Evolutionary conservation across 192 early-diverging fungal species (phyloP).

Genomic region (Umbelopsis vinacea): DNA sequence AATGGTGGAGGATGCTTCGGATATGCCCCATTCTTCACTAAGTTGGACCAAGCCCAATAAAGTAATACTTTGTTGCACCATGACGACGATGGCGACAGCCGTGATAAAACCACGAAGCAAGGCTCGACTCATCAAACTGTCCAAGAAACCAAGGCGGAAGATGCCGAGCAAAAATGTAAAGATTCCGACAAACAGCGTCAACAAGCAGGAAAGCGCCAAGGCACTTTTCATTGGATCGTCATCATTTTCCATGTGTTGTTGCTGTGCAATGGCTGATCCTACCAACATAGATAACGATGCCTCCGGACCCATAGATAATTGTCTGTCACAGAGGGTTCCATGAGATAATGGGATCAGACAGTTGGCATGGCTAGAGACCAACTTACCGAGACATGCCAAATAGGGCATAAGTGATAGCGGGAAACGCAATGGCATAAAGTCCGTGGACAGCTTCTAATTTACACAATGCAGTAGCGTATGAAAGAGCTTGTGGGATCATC

Average conservation of each 20-base stretch:
- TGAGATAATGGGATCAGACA: not conserved
- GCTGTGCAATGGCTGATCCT: slow-evolving; percentile 62
- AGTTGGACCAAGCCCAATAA: slow-evolving; percentile 67
- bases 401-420: slow-evolving; percentile 83
- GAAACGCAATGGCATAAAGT: slow-evolving; percentile 85
- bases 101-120: slow-evolving; percentile 95
- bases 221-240: slow-evolving; percentile 52
- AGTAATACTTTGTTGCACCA: slow-evolving; percentile 84
- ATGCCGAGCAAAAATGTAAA: slow-evolving; percentile 94
- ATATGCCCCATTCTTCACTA: slow-evolving; percentile 49
- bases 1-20: slow-evolving; percentile 78
- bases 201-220: slow-evolving; percentile 67
- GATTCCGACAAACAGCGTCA: slow-evolving; percentile 89
- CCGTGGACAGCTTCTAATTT: slow-evolving; percentile 88
- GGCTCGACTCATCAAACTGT: slow-evolving; percentile 92
- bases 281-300: slow-evolving; percentile 89
- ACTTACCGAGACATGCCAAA: slow-evolving; percentile 90
- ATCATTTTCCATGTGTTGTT: slow-evolving; percentile 49
- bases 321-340: slow-evolving; percentile 51
- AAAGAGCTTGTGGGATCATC: slow-evolving; percentile 78
- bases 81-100: slow-evolving; percentile 90
- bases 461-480: slow-evolving; percentile 89
- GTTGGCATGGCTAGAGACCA: not conserved
- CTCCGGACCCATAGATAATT: slow-evolving; percentile 95
- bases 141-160: slow-evolving; percentile 97